A percentile compares a stretch with the other conserved stretches of the same genome.
Evolutionary conservation across 495 filamentous ascomycete species (phyloP).

Genomic region (Cryomyces antarcticus): DNA sequence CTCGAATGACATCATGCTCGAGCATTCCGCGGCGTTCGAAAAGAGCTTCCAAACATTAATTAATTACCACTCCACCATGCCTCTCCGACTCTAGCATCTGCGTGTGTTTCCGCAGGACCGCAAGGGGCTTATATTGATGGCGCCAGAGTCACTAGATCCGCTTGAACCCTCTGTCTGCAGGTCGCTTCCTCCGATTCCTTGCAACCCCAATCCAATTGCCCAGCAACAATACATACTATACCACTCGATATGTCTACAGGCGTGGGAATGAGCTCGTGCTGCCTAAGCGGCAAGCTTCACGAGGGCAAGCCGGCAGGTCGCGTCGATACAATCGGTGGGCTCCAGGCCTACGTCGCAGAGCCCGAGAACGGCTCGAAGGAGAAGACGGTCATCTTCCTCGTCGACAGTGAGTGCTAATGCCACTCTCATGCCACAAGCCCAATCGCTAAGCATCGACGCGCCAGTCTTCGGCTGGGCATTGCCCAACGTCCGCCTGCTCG

Average conservation of each 20-base stretch:
- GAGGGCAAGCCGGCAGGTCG: constrained; percentile 9
- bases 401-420: constrained; percentile 6
- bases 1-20: too few relatives aligned
- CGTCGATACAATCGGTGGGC: constrained; percentile 8
- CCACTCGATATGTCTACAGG: neutral
- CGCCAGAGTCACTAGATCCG: too few relatives aligned
- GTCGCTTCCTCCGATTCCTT: too few relatives aligned
- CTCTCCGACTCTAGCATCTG: too few relatives aligned
- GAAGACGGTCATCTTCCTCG: constrained; percentile 11
- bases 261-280: constrained; percentile 12
- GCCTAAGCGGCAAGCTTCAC: constrained; percentile 12
- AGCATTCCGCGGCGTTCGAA: too few relatives aligned
- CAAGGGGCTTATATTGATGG: too few relatives aligned
- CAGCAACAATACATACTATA: too few relatives aligned
- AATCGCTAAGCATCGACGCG: neutral
- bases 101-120: too few relatives aligned
- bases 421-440: neutral
- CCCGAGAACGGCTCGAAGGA: constrained; percentile 6
- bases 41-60: too few relatives aligned
- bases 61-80: too few relatives aligned
- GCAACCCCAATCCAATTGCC: too few relatives aligned
- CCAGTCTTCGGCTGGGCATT: constrained; percentile 15
- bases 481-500: constrained; percentile 13
- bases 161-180: too few relatives aligned
- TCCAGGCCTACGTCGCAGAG: constrained; percentile 11